Conservation (phyloP, 2,329 filamentous ascomycete species). For the Xylariomycetidae sp. region DNA sequence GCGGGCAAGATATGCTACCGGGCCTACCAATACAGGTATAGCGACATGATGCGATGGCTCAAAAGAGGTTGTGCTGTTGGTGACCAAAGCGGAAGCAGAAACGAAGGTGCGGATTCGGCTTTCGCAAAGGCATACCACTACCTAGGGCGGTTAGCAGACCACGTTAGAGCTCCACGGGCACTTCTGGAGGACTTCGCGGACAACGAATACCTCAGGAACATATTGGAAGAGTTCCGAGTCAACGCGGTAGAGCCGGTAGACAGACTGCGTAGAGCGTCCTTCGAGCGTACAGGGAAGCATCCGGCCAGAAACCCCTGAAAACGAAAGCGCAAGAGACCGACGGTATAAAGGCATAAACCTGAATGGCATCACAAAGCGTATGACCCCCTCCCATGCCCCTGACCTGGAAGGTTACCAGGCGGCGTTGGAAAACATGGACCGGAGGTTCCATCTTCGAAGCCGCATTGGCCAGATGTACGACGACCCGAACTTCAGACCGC, state of each 20-base stretch:
- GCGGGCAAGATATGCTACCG: slow-evolving; percentile 8
- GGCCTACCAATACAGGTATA: slow-evolving; percentile 11
- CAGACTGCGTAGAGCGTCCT: background rate
- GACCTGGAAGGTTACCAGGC: slow-evolving; percentile 8
- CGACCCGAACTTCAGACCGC: slow-evolving; percentile 20
- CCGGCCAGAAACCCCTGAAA: slow-evolving; percentile 6
- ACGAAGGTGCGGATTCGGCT: too few relatives aligned
- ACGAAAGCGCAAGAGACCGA: background rate
- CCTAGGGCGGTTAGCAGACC: slow-evolving; percentile 39
- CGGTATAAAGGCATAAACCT: slow-evolving; percentile 16
- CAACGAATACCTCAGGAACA: slow-evolving; percentile 18
- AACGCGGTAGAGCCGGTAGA: too few relatives aligned
- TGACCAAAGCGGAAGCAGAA: background rate
- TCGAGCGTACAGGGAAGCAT: background rate
- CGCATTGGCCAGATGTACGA: slow-evolving; percentile 21
- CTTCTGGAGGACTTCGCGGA: slow-evolving; percentile 31
- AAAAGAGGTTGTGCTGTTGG: background rate
- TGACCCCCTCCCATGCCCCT: slow-evolving; percentile 16
- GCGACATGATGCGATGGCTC: slow-evolving; percentile 6
- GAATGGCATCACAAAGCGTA: slow-evolving; percentile 25
- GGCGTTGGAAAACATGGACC: slow-evolving; percentile 22
- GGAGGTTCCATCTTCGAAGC: slow-evolving; percentile 15
- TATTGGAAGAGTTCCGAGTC: slow-evolving; percentile 28
- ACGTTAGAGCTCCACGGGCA: slow-evolving; percentile 31
- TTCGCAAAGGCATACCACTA: slow-evolving; percentile 31